Percentiles rank a stretch among this genome's conserved stretches.
phyloP scores from a whole-genome alignment of 805 yeast species.

The Torulaspora maleeae region DNA sequence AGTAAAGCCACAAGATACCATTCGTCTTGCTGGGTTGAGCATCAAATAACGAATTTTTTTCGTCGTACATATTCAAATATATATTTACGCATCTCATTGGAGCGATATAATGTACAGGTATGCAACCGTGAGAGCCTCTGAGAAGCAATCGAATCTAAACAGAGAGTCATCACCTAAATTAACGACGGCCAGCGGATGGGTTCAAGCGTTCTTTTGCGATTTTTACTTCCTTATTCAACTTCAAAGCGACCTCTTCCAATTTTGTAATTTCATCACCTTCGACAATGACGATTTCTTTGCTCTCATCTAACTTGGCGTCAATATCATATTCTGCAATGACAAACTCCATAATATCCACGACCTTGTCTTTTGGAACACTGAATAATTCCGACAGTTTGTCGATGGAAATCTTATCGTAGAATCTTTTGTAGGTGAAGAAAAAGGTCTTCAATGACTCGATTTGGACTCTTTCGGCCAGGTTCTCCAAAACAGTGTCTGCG shows the following conservation, averaged over 20 bases:
- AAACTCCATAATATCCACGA: slow-evolving; percentile 61
- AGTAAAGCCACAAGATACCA: no score
- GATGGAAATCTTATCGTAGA: slow-evolving; percentile 70
- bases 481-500: slow-evolving; percentile 57
- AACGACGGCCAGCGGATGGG: slow-evolving; percentile 26
- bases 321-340: slow-evolving; percentile 78
- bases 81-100: slow-evolving; percentile 9
- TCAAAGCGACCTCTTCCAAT: slow-evolving; percentile 82
- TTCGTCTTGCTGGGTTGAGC: neutral
- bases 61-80: slow-evolving; percentile 9
- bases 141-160: slow-evolving; percentile 1
- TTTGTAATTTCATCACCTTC: slow-evolving; percentile 75
- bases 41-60: neutral
- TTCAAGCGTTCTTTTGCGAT: slow-evolving; percentile 33
- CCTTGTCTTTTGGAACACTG: slow-evolving; percentile 52
- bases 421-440: slow-evolving; percentile 74
- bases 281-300: slow-evolving; percentile 58
- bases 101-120: slow-evolving; percentile 18
- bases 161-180: slow-evolving; percentile 3
- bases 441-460: slow-evolving; percentile 90
- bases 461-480: slow-evolving; percentile 76
- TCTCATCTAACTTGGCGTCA: slow-evolving; percentile 63
- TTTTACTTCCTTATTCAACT: slow-evolving; percentile 46
- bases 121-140: slow-evolving; percentile 15
- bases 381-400: slow-evolving; percentile 61